Percentiles rank a stretch among this genome's conserved stretches.
Conservation (phyloP, 2,329 filamentous ascomycete species). For the Claviceps cyperi region DNA sequence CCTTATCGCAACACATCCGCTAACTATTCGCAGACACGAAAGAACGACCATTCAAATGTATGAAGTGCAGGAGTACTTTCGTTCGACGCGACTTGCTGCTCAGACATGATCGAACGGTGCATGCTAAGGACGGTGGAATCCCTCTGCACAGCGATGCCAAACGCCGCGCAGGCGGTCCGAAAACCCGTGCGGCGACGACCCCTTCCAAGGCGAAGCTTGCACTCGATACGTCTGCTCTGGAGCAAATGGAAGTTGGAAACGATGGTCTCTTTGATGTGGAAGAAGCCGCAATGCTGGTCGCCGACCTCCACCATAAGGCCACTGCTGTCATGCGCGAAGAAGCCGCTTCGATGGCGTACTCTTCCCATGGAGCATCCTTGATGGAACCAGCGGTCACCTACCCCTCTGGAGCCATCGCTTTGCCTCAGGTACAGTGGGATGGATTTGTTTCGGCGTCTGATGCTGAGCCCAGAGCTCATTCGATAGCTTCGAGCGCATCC, state of each 20-base stretch:
- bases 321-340: conserved; percentile 53
- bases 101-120: conserved; percentile 93
- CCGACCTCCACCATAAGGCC: conserved; percentile 92
- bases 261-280: conserved; percentile 92
- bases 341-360: conserved; percentile 52
- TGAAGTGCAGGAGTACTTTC: conserved; percentile 96
- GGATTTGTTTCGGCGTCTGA: conserved; percentile 61
- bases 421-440: conserved; percentile 87
- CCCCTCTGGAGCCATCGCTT: conserved; percentile 60
- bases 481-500: conserved; percentile 50
- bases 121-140: conserved; percentile 92
- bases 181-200: conserved; percentile 46
- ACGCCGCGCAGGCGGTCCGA: conserved; percentile 57
- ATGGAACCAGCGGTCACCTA: conserved; percentile 70
- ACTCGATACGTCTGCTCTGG: conserved; percentile 72
- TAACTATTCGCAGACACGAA: conserved; percentile 62
- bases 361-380: conserved; percentile 54
- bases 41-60: conserved; percentile 95
- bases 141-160: conserved; percentile 91
- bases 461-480: conserved; percentile 60
- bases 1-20: not conserved
- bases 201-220: conserved; percentile 64
- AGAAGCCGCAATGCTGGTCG: conserved; percentile 96
- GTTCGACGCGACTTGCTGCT: conserved; percentile 92
- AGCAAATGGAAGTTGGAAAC: conserved; percentile 83